phyloP scores from a whole-genome alignment of 257 asterid genomes.

The Parsonsia alboflavescens region DNA sequence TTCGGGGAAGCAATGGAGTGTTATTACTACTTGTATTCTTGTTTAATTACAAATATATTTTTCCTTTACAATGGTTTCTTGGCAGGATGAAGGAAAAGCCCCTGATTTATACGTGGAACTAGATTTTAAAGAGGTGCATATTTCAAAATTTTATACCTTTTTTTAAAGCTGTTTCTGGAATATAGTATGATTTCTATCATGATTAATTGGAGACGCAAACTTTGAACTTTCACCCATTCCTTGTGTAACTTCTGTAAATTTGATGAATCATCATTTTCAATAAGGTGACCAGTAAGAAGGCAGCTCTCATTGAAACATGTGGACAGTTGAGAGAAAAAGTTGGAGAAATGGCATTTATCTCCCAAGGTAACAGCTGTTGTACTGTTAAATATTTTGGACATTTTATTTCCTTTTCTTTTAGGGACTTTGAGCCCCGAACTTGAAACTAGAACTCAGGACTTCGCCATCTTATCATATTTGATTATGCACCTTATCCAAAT shows the following conservation, averaged over 20 bases:
- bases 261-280: neutral
- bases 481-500: neutral
- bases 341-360: conserved; percentile 70
- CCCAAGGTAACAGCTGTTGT: conserved; percentile 47
- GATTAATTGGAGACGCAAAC: neutral
- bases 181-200: neutral
- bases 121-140: conserved; percentile 84
- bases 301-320: conserved; percentile 70
- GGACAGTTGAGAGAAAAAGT: conserved; percentile 63
- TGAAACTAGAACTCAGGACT: neutral
- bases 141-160: neutral
- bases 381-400: neutral
- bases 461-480: neutral
- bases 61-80: conserved; percentile 14
- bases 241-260: neutral
- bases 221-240: conserved; percentile 4
- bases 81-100: conserved; percentile 92
- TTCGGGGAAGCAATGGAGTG: neutral
- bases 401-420: neutral
- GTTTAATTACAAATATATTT: conserved; percentile 1
- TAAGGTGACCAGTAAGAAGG: conserved; percentile 89
- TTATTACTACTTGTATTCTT: neutral
- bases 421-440: neutral
- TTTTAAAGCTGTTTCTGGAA: conserved; percentile 4
- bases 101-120: conserved; percentile 81